Base-by-base conservation (phyloP, 2,329 filamentous ascomycete genomes). In the Sclerotinia borealis region DNA sequence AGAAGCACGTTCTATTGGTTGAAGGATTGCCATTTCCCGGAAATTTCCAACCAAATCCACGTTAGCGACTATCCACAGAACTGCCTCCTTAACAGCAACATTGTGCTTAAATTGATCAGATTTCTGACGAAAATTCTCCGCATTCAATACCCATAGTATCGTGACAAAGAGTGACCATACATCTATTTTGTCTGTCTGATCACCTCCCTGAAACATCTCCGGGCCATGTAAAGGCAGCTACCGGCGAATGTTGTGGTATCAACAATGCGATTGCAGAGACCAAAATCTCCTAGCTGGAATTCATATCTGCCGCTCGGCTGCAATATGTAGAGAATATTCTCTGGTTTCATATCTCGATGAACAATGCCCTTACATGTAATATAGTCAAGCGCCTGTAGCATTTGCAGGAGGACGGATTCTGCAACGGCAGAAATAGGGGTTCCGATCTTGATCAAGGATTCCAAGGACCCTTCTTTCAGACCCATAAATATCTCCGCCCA, bases 281-380 rank as follows among this genome's bases (percentile, higher is more conserved):
- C 59, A 62, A 65, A 65, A 65, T 63, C 64, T 63, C 60, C 50
- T 5, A 65, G 64, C 41, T 63, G 55, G 56, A 63, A 65, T 41
- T 65, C 49, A 63, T 65, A 63, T 61, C 58, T 27, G 48, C 50
- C 60, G 41, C 22, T 29, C 29, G 61, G 56, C 19, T 58, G 55
- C 55, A 31, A 65, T 48, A 63, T 36, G 25, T 61, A 66, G 54
- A 65, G 60, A 56, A 98, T 98, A 19, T 68, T 66, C 49, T 66
- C 66, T 55, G 58, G 66, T 60, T 68, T 65, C 77, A 98, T 96
- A 72, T 98, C 93, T 64, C 93, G 89, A 76, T 98, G 93, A 10
- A 97, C 92, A 74, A 98, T 96, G 72, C 93, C 95, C 13, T 66
- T 45, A 1, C 19, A 63, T 59, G 54, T 45, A 60, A 65, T 34